A percentile compares a stretch with the other conserved stretches of the same genome.
Evolutionary conservation across 495 filamentous ascomycete genomes (phyloP).

Genomic region (Daldinia vernicosa): DNA sequence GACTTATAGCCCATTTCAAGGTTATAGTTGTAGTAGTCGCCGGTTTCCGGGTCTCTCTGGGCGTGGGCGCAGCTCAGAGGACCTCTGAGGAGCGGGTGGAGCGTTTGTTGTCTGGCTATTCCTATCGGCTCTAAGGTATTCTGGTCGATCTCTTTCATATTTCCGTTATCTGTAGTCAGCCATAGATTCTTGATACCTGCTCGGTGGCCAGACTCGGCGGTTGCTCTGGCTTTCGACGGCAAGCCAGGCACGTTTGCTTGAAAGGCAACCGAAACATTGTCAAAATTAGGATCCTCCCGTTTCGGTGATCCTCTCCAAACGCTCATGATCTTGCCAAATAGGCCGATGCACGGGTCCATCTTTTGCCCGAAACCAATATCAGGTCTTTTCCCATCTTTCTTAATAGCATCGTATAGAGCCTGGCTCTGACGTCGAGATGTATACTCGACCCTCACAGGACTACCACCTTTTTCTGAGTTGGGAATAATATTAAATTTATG

Average conservation of each 20-base stretch:
- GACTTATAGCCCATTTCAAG: conserved; percentile 56
- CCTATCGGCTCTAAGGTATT: conserved; percentile 75
- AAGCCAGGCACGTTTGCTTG: conserved; percentile 66
- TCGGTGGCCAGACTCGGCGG: conserved; percentile 38
- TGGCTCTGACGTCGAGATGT: conserved; percentile 74
- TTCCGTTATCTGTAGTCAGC: conserved; percentile 66
- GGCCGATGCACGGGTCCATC: conserved; percentile 71
- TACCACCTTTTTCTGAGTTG: conserved; percentile 36
- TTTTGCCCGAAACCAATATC: conserved; percentile 68
- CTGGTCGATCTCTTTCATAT: conserved; percentile 69
- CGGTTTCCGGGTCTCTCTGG: conserved; percentile 72
- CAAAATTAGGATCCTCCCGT: conserved; percentile 38
- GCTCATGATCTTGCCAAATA: conserved; percentile 73
- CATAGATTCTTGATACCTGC: conserved; percentile 60
- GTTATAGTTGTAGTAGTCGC: conserved; percentile 83
- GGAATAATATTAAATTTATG: conserved; percentile 74
- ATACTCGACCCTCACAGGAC: conserved; percentile 65
- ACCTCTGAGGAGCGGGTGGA: conserved; percentile 74
- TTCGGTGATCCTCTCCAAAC: conserved; percentile 51
- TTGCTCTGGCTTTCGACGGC: conserved; percentile 8
- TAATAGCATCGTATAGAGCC: conserved; percentile 61
- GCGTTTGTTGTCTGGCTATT: conserved; percentile 60
- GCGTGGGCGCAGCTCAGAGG: conserved; percentile 72
- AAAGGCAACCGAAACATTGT: conserved; percentile 70
- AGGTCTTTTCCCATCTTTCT: conserved; percentile 58